Evolutionary conservation across 2,329 filamentous ascomycete species (phyloP).

Genomic region (Coleophoma crateriformis): DNA sequence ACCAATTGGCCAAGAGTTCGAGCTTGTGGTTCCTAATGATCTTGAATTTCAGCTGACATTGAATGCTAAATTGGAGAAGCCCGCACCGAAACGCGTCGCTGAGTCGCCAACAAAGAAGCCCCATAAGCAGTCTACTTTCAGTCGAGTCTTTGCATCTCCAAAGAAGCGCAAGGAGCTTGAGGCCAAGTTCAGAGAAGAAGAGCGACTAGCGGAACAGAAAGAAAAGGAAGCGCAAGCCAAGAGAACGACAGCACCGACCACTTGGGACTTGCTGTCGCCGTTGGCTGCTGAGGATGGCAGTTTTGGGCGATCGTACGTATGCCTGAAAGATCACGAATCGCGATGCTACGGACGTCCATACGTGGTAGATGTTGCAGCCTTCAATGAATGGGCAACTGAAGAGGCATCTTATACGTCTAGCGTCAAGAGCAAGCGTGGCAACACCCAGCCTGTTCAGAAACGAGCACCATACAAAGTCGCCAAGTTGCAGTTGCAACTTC

Average conservation of each 20-base stretch:
- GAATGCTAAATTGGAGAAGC: constrained; percentile 88
- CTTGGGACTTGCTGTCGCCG: constrained; percentile 83
- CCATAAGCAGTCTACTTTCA: constrained; percentile 81
- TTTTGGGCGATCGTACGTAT: constrained; percentile 90
- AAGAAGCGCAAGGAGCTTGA: constrained; percentile 97
- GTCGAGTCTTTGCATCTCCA: constrained; percentile 85
- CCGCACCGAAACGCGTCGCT: constrained; percentile 50
- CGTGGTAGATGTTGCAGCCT: constrained; percentile 84
- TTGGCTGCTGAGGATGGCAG: constrained; percentile 87
- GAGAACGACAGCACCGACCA: constrained; percentile 58
- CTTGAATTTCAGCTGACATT: constrained; percentile 98
- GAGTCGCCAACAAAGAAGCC: constrained; percentile 62
- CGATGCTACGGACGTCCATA: constrained; percentile 85
- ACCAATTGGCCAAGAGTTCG: constrained; percentile 96
- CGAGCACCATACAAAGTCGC: constrained; percentile 95
- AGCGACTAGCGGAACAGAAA: constrained; percentile 57
- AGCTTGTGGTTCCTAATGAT: constrained; percentile 93
- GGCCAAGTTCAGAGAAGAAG: constrained; percentile 74
- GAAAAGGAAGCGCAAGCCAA: constrained; percentile 60
- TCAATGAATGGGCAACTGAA: constrained; percentile 98
- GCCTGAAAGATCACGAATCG: constrained; percentile 85
- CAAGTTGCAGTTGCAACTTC: constrained; percentile 86
- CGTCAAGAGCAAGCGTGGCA: constrained; percentile 88
- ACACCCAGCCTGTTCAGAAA: constrained; percentile 60
- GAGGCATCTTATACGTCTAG: constrained; percentile 73